Evolutionary conservation across 192 early-diverging fungal genomes (phyloP).

Genomic region (Ramicandelaber brevisporus): DNA sequence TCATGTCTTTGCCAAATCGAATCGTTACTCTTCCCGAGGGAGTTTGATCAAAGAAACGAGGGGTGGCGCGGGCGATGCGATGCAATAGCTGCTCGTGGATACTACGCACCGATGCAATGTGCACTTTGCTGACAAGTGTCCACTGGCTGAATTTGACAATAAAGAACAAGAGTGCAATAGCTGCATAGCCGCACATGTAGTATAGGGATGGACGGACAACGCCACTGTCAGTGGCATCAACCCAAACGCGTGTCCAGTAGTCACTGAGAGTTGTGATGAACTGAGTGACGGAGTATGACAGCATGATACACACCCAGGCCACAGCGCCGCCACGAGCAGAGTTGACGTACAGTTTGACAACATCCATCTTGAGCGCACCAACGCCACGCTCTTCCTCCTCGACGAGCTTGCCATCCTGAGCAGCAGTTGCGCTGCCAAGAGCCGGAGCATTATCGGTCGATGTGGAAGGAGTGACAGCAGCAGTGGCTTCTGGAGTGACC

Average conservation of each 20-base stretch:
- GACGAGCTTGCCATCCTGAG: slow-evolving; percentile 38
- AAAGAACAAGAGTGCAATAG: too few species aligned
- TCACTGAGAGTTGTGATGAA: slow-evolving; percentile 18
- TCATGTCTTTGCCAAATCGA: slow-evolving; percentile 70
- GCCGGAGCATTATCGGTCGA: too few species aligned
- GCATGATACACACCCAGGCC: slow-evolving; percentile 29
- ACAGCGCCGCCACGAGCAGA: slow-evolving; percentile 32
- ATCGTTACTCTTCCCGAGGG: slow-evolving; percentile 77
- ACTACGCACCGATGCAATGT: slow-evolving; percentile 16
- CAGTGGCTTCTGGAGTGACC: too few species aligned
- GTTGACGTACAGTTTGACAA: slow-evolving; percentile 55
- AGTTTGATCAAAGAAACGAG: slow-evolving; percentile 78
- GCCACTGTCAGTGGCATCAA: slow-evolving; percentile 7
- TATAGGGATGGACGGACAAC: too few species aligned
- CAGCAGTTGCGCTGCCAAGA: too few species aligned
- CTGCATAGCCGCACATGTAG: too few species aligned
- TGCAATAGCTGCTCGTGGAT: slow-evolving; percentile 28
- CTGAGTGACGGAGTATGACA: slow-evolving; percentile 17
- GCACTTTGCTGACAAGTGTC: too few species aligned
- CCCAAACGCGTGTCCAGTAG: slow-evolving; percentile 44
- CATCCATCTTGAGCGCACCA: slow-evolving; percentile 41
- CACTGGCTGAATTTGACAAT: too few species aligned
- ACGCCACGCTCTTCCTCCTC: slow-evolving; percentile 60
- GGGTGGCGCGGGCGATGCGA: slow-evolving; percentile 33
- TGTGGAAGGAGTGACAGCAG: too few species aligned